A percentile compares a stretch with the other conserved stretches of the same genome.
Conservation (phyloP, 495 filamentous ascomycete genomes). For the Tuber microsphaerosporum region DNA sequence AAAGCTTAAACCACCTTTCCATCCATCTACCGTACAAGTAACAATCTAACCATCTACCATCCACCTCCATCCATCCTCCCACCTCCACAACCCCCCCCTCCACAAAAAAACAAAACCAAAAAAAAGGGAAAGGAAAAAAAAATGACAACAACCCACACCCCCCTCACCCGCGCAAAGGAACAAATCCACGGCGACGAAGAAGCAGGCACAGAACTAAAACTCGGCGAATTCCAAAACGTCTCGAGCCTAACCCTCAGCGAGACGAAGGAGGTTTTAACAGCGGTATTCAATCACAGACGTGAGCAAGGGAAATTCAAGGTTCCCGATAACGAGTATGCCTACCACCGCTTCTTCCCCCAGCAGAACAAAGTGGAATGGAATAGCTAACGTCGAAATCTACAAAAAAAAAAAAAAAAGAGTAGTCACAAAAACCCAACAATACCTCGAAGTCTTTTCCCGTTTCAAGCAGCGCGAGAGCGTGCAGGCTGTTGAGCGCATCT, state of each 20-base stretch:
- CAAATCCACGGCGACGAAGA: constrained; percentile 77
- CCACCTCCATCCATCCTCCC: too few species aligned
- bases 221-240: constrained; percentile 86
- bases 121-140: constrained; percentile 7
- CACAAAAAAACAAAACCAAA: neutral
- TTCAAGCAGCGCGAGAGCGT: constrained; percentile 94
- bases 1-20: too few species aligned
- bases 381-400: constrained; percentile 14
- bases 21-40: too few species aligned
- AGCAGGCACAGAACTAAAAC: constrained; percentile 67
- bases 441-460: constrained; percentile 84
- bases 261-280: constrained; percentile 83
- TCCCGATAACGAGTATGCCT: constrained; percentile 57
- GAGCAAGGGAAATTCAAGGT: constrained; percentile 55
- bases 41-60: neutral
- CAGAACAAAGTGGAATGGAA: too few species aligned
- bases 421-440: constrained; percentile 78
- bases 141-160: constrained; percentile 30
- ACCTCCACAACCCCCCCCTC: neutral
- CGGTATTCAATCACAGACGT: constrained; percentile 67
- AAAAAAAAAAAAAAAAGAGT: constrained; percentile 43
- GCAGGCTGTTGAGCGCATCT: constrained; percentile 76
- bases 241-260: constrained; percentile 83
- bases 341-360: too few species aligned
- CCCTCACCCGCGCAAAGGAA: constrained; percentile 66